Percentiles rank a stretch among this genome's conserved stretches.
Evolutionary conservation across 768 basidiomycete genomes (phyloP).

Genomic region (Boletus sensibilis): DNA sequence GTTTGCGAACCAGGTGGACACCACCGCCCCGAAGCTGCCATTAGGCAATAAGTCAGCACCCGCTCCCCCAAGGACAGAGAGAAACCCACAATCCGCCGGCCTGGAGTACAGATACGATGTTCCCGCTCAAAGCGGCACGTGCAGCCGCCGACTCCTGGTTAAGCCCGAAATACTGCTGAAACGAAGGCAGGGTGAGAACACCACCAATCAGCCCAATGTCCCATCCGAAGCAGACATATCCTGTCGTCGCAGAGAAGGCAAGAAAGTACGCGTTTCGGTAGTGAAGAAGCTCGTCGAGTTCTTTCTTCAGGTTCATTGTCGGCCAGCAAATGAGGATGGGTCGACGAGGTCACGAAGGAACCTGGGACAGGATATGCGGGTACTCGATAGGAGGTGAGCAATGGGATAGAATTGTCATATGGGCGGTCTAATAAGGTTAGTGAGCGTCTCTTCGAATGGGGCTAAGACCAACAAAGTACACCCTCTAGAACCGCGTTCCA

Average conservation of each 20-base stretch:
- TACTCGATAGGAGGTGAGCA: background rate
- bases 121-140: slow-evolving; percentile 32
- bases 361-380: background rate
- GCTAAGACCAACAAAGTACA: background rate
- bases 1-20: slow-evolving; percentile 28
- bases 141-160: slow-evolving; percentile 24
- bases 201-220: slow-evolving; percentile 40
- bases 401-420: background rate
- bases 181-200: slow-evolving; percentile 36
- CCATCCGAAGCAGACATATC: slow-evolving; percentile 38
- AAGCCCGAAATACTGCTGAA: slow-evolving; percentile 36
- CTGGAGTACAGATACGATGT: slow-evolving; percentile 39
- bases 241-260: slow-evolving; percentile 34
- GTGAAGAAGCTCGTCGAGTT: slow-evolving; percentile 21
- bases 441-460: background rate
- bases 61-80: background rate
- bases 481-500: background rate
- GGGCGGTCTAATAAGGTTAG: background rate
- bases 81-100: slow-evolving; percentile 36
- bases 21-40: slow-evolving; percentile 25
- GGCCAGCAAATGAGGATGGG: background rate
- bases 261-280: slow-evolving; percentile 37
- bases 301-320: slow-evolving; percentile 24
- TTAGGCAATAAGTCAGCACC: background rate
- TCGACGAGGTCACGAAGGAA: background rate